phyloP scores from a whole-genome alignment of 257 asterid genomes.

The Solanum megistacrolobum region DNA sequence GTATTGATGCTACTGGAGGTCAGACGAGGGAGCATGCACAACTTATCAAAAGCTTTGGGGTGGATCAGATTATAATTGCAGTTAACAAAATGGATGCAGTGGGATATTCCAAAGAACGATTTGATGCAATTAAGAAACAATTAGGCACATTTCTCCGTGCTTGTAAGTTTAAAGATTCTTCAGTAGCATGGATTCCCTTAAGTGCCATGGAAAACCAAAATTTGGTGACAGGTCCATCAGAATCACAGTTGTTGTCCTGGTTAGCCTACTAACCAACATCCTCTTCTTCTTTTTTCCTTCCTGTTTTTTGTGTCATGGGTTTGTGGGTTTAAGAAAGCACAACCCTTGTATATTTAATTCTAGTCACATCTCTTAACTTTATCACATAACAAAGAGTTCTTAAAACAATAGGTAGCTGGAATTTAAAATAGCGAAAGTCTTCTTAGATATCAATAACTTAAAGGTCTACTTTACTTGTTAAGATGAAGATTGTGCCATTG shows the following conservation, averaged over 20 bases:
- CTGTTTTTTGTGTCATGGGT: neutral
- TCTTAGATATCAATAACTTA: neutral
- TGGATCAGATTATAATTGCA: constrained; percentile 75
- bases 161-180: constrained; percentile 79
- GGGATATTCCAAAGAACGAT: constrained; percentile 72
- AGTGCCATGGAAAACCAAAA: constrained; percentile 96
- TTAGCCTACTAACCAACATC: constrained; percentile 22
- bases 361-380: neutral
- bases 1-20: constrained; percentile 72
- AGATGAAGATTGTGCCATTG: neutral
- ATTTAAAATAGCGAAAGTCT: neutral
- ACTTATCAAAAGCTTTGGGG: constrained; percentile 92
- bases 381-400: neutral
- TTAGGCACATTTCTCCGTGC: constrained; percentile 70
- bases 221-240: constrained; percentile 57
- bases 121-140: constrained; percentile 62
- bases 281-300: neutral
- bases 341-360: neutral
- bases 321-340: neutral
- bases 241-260: constrained; percentile 54
- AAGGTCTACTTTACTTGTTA: neutral
- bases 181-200: constrained; percentile 67
- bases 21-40: constrained; percentile 95
- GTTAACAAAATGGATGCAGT: constrained; percentile 95
- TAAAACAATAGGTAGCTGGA: neutral